A percentile compares a stretch with the other conserved stretches of the same genome.
Evolutionary conservation across 139 green algal species (phyloP).

Genomic region (Spirogloea muscicola): DNA sequence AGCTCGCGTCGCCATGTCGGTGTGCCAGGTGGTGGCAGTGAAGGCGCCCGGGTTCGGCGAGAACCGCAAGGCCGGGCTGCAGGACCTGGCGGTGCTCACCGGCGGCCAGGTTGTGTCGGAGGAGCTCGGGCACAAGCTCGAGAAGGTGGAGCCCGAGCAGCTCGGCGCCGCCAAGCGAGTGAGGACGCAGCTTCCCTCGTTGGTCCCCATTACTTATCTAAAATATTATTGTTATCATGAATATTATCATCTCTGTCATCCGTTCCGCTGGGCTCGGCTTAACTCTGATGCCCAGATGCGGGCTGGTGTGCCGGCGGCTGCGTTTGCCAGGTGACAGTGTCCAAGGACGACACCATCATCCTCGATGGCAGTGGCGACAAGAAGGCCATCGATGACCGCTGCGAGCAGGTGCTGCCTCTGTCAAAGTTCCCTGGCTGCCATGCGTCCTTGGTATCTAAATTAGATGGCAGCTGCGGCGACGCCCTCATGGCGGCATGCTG

Average conservation of each 20-base stretch:
- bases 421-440: too few species aligned
- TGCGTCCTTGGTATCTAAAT: too few species aligned
- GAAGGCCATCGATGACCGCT: constrained; percentile 70
- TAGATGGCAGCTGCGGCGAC: too few species aligned
- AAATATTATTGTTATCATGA: too few species aligned
- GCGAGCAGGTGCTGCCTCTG: constrained; percentile 86
- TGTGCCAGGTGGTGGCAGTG: constrained; percentile 69
- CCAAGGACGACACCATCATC: constrained; percentile 98
- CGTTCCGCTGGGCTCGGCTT: too few species aligned
- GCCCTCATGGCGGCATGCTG: too few species aligned
- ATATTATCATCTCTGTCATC: too few species aligned
- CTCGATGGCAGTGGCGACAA: constrained; percentile 89
- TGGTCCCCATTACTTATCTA: too few species aligned
- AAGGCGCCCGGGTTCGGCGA: constrained; percentile 99
- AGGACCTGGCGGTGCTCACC: constrained; percentile 94
- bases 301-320: too few species aligned
- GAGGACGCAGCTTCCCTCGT: too few species aligned
- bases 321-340: constrained; percentile 67
- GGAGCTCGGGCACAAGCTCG: constrained; percentile 90
- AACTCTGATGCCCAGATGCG: too few species aligned
- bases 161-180: constrained; percentile 87
- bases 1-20: too few species aligned
- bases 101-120: constrained; percentile 70
- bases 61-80: constrained; percentile 95
- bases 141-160: constrained; percentile 79